These are phyloP conservation scores for Camelina neglecta DNA, from an alignment of 345 rosid genomes.

Conservation along the genomic window DNA sequence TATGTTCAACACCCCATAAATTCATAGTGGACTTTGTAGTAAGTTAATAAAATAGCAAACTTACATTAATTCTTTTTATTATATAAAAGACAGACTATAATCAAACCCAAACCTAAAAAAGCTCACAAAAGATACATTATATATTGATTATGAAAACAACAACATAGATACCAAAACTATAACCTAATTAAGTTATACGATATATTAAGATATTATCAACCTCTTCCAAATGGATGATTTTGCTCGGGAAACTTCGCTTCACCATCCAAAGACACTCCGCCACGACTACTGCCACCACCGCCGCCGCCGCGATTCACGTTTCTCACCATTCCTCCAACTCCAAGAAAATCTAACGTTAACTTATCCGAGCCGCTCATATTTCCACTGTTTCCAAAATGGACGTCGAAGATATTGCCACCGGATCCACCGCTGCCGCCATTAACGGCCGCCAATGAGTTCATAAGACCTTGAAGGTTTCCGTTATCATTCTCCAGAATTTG, in stretches of 20 bases:
- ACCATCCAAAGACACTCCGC: slow-evolving; percentile 34
- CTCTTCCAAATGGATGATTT: slow-evolving; percentile 42
- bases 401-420: slow-evolving; percentile 45
- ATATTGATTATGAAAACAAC: slow-evolving; percentile 12
- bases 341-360: slow-evolving; percentile 79
- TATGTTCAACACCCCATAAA: background rate
- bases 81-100: slow-evolving; percentile 1
- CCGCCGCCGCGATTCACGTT: slow-evolving; percentile 46
- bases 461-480: slow-evolving; percentile 65
- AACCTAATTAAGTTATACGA: slow-evolving; percentile 24
- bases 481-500: slow-evolving; percentile 46
- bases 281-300: slow-evolving; percentile 22
- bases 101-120: slow-evolving; percentile 21
- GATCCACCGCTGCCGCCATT: slow-evolving; percentile 30
- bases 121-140: slow-evolving; percentile 4
- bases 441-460: slow-evolving; percentile 56
- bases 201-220: slow-evolving; percentile 26
- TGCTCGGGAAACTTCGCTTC: slow-evolving; percentile 39
- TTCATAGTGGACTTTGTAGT: background rate
- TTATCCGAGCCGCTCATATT: slow-evolving; percentile 63
- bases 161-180: slow-evolving; percentile 24
- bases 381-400: slow-evolving; percentile 38
- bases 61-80: slow-evolving; percentile 13
- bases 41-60: slow-evolving; percentile 21
- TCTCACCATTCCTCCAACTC: slow-evolving; percentile 74